Percentiles rank a stretch among this genome's conserved stretches.
These are phyloP conservation scores for Pharnaceum exiguum DNA, from an alignment of 148 eudicot species.

Conservation along the genomic window DNA sequence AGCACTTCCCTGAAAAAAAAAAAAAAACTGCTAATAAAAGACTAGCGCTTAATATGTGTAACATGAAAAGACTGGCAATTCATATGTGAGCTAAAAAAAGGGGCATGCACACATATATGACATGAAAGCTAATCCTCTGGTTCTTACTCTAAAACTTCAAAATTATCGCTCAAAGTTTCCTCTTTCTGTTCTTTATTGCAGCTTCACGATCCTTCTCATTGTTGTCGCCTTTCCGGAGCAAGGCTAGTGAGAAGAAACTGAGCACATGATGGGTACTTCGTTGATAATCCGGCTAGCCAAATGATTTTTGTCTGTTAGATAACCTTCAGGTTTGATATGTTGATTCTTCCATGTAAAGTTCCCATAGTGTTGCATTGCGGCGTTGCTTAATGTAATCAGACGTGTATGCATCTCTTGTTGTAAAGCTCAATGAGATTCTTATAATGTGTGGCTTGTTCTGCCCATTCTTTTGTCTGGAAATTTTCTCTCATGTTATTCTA, in stretches of 20 bases:
- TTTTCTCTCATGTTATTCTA: background rate
- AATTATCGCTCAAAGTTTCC: no score
- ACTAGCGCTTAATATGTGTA: no score
- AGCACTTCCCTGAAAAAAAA: no score
- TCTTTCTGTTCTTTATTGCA: slow-evolving; percentile 32
- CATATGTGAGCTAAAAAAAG: no score
- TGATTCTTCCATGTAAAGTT: slow-evolving; percentile 15
- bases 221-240: slow-evolving; percentile 73
- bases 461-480: background rate
- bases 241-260: slow-evolving; percentile 64
- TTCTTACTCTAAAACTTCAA: no score
- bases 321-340: background rate
- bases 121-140: no score
- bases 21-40: no score
- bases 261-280: slow-evolving; percentile 22
- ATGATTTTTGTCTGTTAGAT: slow-evolving; percentile 5
- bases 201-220: slow-evolving; percentile 86
- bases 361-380: background rate
- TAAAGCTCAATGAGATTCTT: background rate
- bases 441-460: no score
- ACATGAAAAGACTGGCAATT: no score
- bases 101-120: no score
- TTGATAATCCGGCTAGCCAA: background rate
- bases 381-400: slow-evolving; percentile 1
- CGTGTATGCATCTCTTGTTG: slow-evolving; percentile 4